Conservation (phyloP, 345 rosid species). For the Salix suchowensis region DNA sequence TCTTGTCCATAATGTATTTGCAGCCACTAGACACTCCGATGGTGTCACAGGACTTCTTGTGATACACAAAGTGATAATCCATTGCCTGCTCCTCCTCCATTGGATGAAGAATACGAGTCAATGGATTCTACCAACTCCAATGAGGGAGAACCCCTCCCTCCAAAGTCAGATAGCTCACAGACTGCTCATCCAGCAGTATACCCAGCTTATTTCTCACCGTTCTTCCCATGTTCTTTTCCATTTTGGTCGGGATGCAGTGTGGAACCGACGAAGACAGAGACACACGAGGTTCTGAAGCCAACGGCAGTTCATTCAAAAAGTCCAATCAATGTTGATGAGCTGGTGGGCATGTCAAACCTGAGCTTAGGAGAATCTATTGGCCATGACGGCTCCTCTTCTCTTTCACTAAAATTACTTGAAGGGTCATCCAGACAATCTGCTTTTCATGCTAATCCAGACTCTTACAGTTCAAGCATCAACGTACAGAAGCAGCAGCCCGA, state of each 20-base stretch:
- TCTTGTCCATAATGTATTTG: slow-evolving; percentile 10
- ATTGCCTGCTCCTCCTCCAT: slow-evolving; percentile 45
- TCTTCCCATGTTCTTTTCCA: slow-evolving; percentile 25
- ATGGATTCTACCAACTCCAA: slow-evolving; percentile 93
- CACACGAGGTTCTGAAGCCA: slow-evolving; percentile 30
- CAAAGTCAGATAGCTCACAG: slow-evolving; percentile 41
- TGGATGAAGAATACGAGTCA: slow-evolving; percentile 88
- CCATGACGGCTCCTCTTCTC: slow-evolving; percentile 21
- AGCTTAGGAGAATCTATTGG: slow-evolving; percentile 28
- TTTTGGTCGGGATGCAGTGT: slow-evolving; percentile 30
- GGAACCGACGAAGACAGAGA: slow-evolving; percentile 29
- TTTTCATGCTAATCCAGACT: slow-evolving; percentile 22
- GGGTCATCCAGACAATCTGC: slow-evolving; percentile 32
- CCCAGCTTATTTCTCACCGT: slow-evolving; percentile 49
- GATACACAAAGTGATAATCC: slow-evolving; percentile 45
- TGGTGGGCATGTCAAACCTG: slow-evolving; percentile 32
- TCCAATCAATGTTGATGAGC: slow-evolving; percentile 30
- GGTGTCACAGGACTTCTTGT: slow-evolving; percentile 52
- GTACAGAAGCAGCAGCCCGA: slow-evolving; percentile 16
- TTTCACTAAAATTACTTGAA: slow-evolving; percentile 23
- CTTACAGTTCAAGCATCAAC: slow-evolving; percentile 14
- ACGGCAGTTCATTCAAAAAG: slow-evolving; percentile 32
- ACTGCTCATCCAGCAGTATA: slow-evolving; percentile 34
- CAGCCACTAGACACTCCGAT: slow-evolving; percentile 58
- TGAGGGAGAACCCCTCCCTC: slow-evolving; percentile 47